Evolutionary conservation across 345 rosid species (phyloP), one percentile per base, ranked within the genome.

Genomic region (Cardamine chenopodiifolia): DNA sequence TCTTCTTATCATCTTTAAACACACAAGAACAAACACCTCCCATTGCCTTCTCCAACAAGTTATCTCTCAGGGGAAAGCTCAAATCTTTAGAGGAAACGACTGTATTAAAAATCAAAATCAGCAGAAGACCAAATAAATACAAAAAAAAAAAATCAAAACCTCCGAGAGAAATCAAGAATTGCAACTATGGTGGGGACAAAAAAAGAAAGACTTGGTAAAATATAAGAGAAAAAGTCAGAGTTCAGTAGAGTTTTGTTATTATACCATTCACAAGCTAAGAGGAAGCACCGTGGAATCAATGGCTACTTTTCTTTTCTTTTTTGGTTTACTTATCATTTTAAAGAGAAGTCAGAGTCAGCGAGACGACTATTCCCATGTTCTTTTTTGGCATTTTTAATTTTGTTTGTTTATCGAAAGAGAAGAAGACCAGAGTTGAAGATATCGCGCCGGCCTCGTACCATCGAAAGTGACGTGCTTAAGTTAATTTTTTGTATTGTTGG

Each of bases 21-120:
- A 84, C 88, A 53, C 79, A 69, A 10, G 96, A 73, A 62, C 88
- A 91, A 76, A 78, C 89, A 28, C 73, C 84, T 72, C 96, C 97
- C 97, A 91, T 91, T 23, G 57, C 81, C 66, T 73, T 72, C 71
- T 61, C n/a, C 52, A 40, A 26, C 59, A 65, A 34, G 28, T n/a
- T 22, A 56, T 45, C 58, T 13, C 74, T n/a, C 52, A 66, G 15
- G 25, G 19, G 9, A 55, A 39, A 57, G 62, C 62, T 57, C 62
- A 8, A 56, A 57, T 17, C 8, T 17, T 57, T 18, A 32, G 31
- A 56, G 32, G 19, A 12, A 18, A 57, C 4, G 3, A 13, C 74
- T 70, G 47, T 8, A 63, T 49, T 1, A 15, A 28, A 40, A 61
- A 49, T 17, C 15, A 10, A 42, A 39, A 74, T 66, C 53, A n/a